phyloP scores from a whole-genome alignment of 257 asterid species.

The Jacaranda mimosifolia region DNA sequence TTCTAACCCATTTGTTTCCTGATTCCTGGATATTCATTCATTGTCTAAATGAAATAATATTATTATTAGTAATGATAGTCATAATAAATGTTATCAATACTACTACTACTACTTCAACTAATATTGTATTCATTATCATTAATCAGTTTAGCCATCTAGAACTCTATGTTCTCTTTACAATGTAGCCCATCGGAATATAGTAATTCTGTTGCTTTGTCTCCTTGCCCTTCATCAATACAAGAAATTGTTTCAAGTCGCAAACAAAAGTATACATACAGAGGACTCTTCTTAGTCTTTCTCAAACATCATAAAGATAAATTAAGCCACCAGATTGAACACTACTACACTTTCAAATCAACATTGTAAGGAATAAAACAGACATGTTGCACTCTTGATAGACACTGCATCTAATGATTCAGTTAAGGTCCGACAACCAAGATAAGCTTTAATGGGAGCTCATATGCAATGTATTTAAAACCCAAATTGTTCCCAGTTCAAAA shows the following conservation, averaged over 20 bases:
- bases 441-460: too few species aligned
- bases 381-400: too few species aligned
- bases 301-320: constrained; percentile 7
- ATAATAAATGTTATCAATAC: not conserved
- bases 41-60: not conserved
- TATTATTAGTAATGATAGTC: not conserved
- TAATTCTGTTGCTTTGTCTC: not conserved
- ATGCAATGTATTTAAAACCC: too few species aligned
- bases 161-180: not conserved
- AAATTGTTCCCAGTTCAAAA: too few species aligned
- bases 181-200: not conserved
- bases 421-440: too few species aligned
- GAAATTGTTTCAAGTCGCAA: constrained; percentile 8
- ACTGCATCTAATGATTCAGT: too few species aligned
- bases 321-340: not conserved
- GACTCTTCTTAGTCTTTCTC: not conserved
- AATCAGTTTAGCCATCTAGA: not conserved
- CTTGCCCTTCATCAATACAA: constrained; percentile 1
- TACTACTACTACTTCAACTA: not conserved
- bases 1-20: not conserved
- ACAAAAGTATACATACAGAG: not conserved
- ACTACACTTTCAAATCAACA: too few species aligned
- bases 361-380: too few species aligned
- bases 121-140: not conserved
- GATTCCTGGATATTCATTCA: not conserved